Percentiles rank a stretch among this genome's conserved stretches.
These are phyloP conservation scores for Guyanaporus albipodus DNA, from an alignment of 768 basidiomycete species.

Conservation along the genomic window DNA sequence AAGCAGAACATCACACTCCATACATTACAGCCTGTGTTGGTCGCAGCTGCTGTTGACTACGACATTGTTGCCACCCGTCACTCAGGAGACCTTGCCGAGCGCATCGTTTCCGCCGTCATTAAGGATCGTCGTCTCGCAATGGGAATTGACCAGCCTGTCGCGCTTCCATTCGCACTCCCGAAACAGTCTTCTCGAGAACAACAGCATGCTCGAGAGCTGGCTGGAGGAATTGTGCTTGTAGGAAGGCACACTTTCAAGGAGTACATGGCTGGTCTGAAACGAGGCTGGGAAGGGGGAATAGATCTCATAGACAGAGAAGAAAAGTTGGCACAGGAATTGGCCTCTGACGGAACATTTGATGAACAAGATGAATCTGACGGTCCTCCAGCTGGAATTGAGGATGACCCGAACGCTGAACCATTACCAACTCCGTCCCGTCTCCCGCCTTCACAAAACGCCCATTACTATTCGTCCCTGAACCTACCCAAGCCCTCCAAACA, in stretches of 20 bases:
- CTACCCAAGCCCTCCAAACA: constrained; percentile 20
- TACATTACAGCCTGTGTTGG: constrained; percentile 73
- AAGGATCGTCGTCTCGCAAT: constrained; percentile 61
- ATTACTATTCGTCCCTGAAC: constrained; percentile 32
- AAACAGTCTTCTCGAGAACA: constrained; percentile 50
- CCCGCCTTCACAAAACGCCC: constrained; percentile 31
- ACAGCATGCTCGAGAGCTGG: constrained; percentile 54
- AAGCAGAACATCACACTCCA: background rate
- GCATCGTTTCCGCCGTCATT: constrained; percentile 70
- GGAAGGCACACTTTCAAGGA: constrained; percentile 94
- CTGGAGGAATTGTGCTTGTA: constrained; percentile 82
- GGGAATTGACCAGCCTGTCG: constrained; percentile 55
- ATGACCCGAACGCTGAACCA: constrained; percentile 34
- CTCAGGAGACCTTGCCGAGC: constrained; percentile 80
- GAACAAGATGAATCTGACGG: constrained; percentile 44
- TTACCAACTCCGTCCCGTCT: constrained; percentile 41
- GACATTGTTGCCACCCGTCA: constrained; percentile 75
- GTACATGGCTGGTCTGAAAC: constrained; percentile 81
- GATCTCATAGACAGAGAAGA: constrained; percentile 71
- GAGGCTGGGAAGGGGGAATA: constrained; percentile 78
- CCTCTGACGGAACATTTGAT: constrained; percentile 75
- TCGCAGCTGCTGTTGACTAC: constrained; percentile 94
- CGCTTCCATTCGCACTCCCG: constrained; percentile 44
- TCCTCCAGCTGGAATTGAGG: constrained; percentile 21
- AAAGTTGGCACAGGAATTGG: constrained; percentile 58